phyloP scores from a whole-genome alignment of 345 rosid species.

The Ceriops zippeliana region DNA sequence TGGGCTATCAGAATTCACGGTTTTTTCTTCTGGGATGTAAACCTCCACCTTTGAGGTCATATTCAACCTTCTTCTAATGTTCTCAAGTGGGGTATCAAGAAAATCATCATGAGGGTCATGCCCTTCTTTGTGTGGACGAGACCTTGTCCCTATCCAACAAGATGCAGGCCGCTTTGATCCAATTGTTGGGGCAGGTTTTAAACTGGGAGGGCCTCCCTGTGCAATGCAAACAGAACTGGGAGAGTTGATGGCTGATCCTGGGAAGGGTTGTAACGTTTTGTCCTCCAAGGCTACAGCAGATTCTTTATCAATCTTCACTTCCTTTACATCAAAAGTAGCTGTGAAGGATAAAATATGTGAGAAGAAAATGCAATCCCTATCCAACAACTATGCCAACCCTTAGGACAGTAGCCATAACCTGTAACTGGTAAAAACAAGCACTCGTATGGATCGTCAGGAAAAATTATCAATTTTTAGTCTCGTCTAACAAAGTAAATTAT shows the following conservation, averaged over 20 bases:
- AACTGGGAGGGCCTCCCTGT: slow-evolving; percentile 27
- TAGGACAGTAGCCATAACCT: too few species aligned
- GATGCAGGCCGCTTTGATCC: slow-evolving; percentile 69
- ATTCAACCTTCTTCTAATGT: slow-evolving; percentile 43
- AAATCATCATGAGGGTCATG: slow-evolving; percentile 86
- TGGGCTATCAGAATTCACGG: slow-evolving; percentile 32
- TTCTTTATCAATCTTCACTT: slow-evolving; percentile 31
- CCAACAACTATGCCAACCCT: not conserved
- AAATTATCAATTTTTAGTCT: not conserved
- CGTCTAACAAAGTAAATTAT: slow-evolving; percentile 1
- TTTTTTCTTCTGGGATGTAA: slow-evolving; percentile 18
- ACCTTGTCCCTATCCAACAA: slow-evolving; percentile 74
- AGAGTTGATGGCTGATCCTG: slow-evolving; percentile 32
- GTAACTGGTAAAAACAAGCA: too few species aligned
- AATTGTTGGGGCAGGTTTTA: slow-evolving; percentile 36
- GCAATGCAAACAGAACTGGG: slow-evolving; percentile 24
- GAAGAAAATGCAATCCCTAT: slow-evolving; percentile 4
- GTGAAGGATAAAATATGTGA: slow-evolving; percentile 14
- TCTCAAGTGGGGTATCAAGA: slow-evolving; percentile 76
- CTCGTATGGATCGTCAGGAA: not conserved
- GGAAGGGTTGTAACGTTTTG: slow-evolving; percentile 18
- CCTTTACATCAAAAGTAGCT: slow-evolving; percentile 22
- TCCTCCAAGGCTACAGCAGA: slow-evolving; percentile 29
- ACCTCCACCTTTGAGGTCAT: slow-evolving; percentile 35
- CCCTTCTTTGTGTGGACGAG: slow-evolving; percentile 49